These are phyloP conservation scores for Austroboletus niveus DNA, from an alignment of 1,284 basidiomycete genomes.

Conservation along the genomic window DNA sequence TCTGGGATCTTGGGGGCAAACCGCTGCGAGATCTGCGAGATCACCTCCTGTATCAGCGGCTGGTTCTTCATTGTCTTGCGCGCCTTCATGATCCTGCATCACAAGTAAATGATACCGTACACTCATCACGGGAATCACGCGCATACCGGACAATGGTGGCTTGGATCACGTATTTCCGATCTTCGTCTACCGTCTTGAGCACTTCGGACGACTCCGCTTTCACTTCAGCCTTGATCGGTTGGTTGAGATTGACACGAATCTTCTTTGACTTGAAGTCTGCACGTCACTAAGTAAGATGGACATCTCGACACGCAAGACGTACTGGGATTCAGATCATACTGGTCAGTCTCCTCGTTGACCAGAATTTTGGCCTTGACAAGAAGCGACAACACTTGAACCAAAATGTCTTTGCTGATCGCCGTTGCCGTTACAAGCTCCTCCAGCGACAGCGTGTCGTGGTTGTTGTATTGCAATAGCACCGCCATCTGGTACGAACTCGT, in stretches of 20 bases:
- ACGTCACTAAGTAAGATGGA: conserved; percentile 1
- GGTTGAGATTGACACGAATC: conserved; percentile 91
- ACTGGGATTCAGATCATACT: conserved; percentile 95
- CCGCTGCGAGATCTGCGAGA: conserved; percentile 85
- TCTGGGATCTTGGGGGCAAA: conserved; percentile 91
- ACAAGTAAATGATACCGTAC: not conserved
- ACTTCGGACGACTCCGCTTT: conserved; percentile 92
- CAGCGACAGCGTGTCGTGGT: conserved; percentile 79
- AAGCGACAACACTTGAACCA: conserved; percentile 81
- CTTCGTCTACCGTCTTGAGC: conserved; percentile 95
- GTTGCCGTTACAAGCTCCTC: conserved; percentile 85
- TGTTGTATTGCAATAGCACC: conserved; percentile 93
- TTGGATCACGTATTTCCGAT: conserved; percentile 96
- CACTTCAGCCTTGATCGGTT: conserved; percentile 92
- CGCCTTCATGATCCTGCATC: conserved; percentile 90
- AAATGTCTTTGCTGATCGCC: conserved; percentile 77
- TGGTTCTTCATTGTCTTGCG: conserved; percentile 98
- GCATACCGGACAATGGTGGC: conserved; percentile 91
- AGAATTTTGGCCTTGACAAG: conserved; percentile 91
- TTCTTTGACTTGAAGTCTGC: conserved; percentile 96
- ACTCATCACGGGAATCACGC: not conserved
- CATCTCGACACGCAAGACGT: not conserved
- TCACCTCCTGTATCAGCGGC: conserved; percentile 91
- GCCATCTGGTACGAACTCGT: conserved; percentile 96
- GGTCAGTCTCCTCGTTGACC: conserved; percentile 80